phyloP scores from a whole-genome alignment of 2,329 filamentous ascomycete species.

The Pyrenophora graminea region DNA sequence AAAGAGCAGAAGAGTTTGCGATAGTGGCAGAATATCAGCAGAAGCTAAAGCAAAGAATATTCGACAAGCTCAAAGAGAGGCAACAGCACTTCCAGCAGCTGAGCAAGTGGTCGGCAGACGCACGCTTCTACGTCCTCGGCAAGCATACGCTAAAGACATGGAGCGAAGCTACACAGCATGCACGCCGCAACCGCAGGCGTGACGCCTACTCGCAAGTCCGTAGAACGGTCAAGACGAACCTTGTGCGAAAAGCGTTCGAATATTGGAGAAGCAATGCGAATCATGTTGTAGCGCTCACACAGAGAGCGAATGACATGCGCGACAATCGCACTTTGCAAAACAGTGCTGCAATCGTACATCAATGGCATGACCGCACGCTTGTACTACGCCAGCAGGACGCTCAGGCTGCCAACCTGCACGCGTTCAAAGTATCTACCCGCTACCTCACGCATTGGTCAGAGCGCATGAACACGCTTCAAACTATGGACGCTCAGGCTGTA shows the following conservation, averaged over 20 bases:
- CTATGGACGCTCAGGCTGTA: conserved; percentile 50
- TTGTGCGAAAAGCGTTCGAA: conserved; percentile 51
- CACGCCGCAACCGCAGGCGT: conserved; percentile 57
- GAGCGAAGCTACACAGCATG: conserved; percentile 55
- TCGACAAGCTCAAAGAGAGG: conserved; percentile 44
- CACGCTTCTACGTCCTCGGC: conserved; percentile 60
- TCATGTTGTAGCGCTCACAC: conserved; percentile 20
- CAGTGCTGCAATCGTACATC: conserved; percentile 44
- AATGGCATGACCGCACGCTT: conserved; percentile 50
- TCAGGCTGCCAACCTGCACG: conserved; percentile 32
- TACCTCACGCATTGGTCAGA: conserved; percentile 37
- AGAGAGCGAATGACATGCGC: conserved; percentile 40
- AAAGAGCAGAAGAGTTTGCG: conserved; percentile 38
- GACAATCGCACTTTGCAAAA: conserved; percentile 25
- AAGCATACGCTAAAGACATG: conserved; percentile 57
- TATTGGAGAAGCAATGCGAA: conserved; percentile 42
- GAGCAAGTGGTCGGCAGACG: conserved; percentile 59
- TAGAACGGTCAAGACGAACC: conserved; percentile 57
- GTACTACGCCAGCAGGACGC: conserved; percentile 20
- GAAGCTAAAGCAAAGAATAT: conserved; percentile 44
- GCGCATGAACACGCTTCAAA: conserved; percentile 28
- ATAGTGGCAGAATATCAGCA: conserved; percentile 50
- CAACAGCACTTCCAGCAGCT: conserved; percentile 53
- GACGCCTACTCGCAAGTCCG: conserved; percentile 61
- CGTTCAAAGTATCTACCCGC: conserved; percentile 35